Percentiles rank a stretch among this genome's conserved stretches.
Evolutionary conservation across 2,329 filamentous ascomycete genomes (phyloP).

Genomic region (Fusarium continuum): DNA sequence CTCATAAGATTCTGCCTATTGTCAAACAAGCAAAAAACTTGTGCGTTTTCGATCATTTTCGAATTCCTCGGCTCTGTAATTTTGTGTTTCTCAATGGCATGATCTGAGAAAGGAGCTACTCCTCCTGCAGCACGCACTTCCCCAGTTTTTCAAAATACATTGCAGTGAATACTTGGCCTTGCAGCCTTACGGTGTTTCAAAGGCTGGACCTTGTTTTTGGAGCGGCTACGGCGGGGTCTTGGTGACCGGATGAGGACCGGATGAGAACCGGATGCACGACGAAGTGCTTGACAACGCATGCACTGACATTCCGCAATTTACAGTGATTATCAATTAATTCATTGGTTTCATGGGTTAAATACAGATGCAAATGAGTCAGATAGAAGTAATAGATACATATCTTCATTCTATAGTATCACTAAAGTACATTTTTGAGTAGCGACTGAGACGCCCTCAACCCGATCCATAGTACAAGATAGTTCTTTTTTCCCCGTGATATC

Average conservation of each 20-base stretch:
- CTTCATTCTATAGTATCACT: slow-evolving; percentile 19
- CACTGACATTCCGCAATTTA: not conserved
- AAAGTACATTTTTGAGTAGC: slow-evolving; percentile 7
- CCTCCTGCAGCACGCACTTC: slow-evolving; percentile 17
- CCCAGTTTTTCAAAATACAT: slow-evolving; percentile 2
- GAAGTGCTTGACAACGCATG: slow-evolving; percentile 19
- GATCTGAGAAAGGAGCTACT: slow-evolving; percentile 20
- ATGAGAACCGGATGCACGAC: slow-evolving; percentile 27
- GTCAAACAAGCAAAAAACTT: not conserved
- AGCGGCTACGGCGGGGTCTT: slow-evolving; percentile 10
- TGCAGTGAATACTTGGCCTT: slow-evolving; percentile 6
- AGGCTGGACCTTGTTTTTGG: slow-evolving; percentile 8
- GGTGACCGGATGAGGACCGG: slow-evolving; percentile 15
- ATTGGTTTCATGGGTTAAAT: not conserved
- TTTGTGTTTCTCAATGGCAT: slow-evolving; percentile 13
- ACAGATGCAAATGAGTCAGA: not conserved
- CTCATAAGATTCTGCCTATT: slow-evolving; percentile 2
- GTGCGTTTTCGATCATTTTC: not conserved
- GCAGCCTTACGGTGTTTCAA: not conserved
- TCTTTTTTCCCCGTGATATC: slow-evolving; percentile 3
- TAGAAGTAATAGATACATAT: not conserved
- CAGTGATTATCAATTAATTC: not conserved
- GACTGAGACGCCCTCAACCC: not conserved
- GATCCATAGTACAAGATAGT: slow-evolving; percentile 5
- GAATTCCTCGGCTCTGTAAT: slow-evolving; percentile 3